These are phyloP conservation scores for Aspergillus vadensis DNA, from an alignment of 2,329 filamentous ascomycete genomes.

Conservation along the genomic window DNA sequence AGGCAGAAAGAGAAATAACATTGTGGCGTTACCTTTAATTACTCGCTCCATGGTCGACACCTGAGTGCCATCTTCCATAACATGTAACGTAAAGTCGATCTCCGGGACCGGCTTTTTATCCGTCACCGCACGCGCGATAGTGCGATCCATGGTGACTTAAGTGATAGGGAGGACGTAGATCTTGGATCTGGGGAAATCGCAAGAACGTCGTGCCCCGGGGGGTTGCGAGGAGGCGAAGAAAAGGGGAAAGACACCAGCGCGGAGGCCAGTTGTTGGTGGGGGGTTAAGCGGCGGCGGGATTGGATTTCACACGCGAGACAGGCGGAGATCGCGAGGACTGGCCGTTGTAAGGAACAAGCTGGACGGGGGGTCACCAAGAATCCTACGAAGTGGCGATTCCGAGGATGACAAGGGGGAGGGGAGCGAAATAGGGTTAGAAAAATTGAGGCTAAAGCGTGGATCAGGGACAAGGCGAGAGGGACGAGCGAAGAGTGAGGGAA, in stretches of 20 bases:
- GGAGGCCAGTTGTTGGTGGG: conserved; percentile 10
- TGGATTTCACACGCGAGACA: conserved; percentile 5
- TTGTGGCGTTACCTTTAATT: conserved; percentile 75
- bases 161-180: conserved; percentile 10
- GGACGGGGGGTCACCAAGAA: background rate
- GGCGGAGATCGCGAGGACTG: background rate
- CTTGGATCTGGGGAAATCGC: conserved; percentile 16
- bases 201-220: conserved; percentile 17
- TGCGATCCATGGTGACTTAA: conserved; percentile 41
- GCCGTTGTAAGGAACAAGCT: background rate
- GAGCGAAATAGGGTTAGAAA: conserved; percentile 8
- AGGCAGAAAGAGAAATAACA: background rate
- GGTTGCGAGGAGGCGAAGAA: conserved; percentile 5
- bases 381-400: background rate
- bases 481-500: conserved; percentile 2
- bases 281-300: conserved; percentile 9
- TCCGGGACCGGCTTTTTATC: conserved; percentile 95
- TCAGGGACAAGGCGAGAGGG: conserved; percentile 24
- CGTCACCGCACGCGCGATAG: conserved; percentile 81
- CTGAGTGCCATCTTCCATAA: conserved; percentile 95
- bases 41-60: conserved; percentile 95
- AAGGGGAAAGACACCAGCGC: conserved; percentile 10
- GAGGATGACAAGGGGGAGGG: conserved; percentile 7
- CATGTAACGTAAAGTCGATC: conserved; percentile 98
- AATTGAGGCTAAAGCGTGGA: conserved; percentile 7